A percentile compares a stretch with the other conserved stretches of the same genome.
phyloP scores from a whole-genome alignment of 1,284 basidiomycete species.

The Sphagnurus paluster region DNA sequence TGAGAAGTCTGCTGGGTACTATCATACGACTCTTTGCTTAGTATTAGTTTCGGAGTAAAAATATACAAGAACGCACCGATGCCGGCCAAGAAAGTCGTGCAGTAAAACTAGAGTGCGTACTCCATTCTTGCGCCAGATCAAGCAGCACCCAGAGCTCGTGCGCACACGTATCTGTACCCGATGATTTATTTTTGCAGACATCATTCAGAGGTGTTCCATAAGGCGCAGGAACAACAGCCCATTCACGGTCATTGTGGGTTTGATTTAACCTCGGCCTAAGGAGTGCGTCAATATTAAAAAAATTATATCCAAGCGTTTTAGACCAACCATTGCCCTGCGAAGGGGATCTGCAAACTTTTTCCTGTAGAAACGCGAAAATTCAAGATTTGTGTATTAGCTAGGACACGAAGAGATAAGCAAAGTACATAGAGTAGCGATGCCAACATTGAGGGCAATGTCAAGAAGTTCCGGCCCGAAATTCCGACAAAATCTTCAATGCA shows the following conservation, averaged over 20 bases:
- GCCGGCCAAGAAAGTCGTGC: conserved; percentile 67
- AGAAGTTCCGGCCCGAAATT: background rate
- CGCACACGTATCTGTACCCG: conserved; percentile 34
- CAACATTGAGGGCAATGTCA: conserved; percentile 5
- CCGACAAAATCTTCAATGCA: background rate
- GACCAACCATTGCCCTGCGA: conserved; percentile 33
- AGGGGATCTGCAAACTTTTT: conserved; percentile 21
- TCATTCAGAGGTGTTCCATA: conserved; percentile 35
- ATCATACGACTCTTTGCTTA: no score
- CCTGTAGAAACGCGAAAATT: conserved; percentile 45
- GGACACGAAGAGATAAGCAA: conserved; percentile 15
- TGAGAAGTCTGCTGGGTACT: conserved; percentile 47
- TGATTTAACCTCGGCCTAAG: conserved; percentile 28
- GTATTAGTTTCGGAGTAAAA: background rate
- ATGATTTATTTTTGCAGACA: conserved; percentile 29
- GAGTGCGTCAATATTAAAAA: background rate
- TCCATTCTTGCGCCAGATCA: conserved; percentile 52
- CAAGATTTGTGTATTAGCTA: conserved; percentile 67
- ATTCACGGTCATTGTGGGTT: conserved; percentile 27
- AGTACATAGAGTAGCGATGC: conserved; percentile 12
- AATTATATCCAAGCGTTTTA: conserved; percentile 30
- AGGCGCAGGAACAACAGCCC: conserved; percentile 44
- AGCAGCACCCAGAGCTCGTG: conserved; percentile 60
- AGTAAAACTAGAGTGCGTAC: conserved; percentile 50
- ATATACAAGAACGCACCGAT: conserved; percentile 45